Conservation (phyloP, 2,329 filamentous ascomycete genomes). For the Curvularia verruculosa region DNA sequence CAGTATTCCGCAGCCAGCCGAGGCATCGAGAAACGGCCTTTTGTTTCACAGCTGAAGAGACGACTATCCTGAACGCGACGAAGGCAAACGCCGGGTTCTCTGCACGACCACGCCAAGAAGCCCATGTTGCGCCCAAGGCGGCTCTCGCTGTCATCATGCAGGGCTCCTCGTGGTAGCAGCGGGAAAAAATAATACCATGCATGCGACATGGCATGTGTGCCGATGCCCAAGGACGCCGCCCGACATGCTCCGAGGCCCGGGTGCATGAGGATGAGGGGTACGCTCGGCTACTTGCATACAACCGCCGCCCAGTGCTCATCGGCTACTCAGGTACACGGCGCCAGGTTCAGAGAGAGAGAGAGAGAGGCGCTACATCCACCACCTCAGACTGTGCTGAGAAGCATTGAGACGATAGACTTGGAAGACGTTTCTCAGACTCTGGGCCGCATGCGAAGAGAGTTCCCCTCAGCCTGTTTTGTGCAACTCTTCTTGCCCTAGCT, state of each 20-base stretch:
- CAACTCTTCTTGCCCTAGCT: background rate
- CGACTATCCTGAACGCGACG: background rate
- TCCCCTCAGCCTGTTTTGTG: background rate
- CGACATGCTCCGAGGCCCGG: constrained; percentile 10
- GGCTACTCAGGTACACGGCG: constrained; percentile 14
- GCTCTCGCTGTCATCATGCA: background rate
- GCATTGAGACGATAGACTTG: background rate
- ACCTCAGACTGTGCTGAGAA: background rate
- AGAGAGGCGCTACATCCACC: background rate
- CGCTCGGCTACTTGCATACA: constrained; percentile 25
- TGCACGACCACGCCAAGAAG: background rate
- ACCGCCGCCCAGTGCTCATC: constrained; percentile 14
- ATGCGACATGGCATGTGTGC: constrained; percentile 4
- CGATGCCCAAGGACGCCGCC: background rate
- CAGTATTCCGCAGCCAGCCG: background rate
- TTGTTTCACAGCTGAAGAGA: background rate
- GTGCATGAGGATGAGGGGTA: constrained; percentile 13
- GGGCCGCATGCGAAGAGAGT: background rate
- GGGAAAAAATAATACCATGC: background rate
- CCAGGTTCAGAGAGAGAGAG: background rate
- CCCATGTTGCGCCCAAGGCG: background rate
- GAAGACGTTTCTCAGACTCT: background rate
- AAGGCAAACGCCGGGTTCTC: background rate
- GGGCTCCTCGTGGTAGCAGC: background rate
- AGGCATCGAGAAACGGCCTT: background rate